phyloP scores from a whole-genome alignment of 31 red algal genomes.

The Odonthalia washingtoniensis region DNA sequence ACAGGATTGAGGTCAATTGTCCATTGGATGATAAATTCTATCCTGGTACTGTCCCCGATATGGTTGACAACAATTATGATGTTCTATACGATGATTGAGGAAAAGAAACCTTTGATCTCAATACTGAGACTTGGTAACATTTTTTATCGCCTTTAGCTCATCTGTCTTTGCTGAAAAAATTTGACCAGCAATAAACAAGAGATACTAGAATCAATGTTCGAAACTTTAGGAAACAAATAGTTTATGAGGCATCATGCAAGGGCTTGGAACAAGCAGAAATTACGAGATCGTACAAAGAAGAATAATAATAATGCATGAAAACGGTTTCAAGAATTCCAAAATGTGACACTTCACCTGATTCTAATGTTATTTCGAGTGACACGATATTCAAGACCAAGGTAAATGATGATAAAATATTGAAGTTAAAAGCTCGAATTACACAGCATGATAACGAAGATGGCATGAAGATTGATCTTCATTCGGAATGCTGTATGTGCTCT shows the following conservation, averaged over 20 bases:
- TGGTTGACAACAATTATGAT: too few relatives aligned
- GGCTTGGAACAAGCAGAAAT: background rate
- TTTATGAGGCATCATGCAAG: background rate
- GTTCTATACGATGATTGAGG: too few relatives aligned
- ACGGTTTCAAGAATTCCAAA: background rate
- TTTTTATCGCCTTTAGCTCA: too few relatives aligned
- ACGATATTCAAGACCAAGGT: slow-evolving; percentile 25
- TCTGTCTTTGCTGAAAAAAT: background rate
- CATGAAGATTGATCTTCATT: background rate
- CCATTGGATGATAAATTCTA: background rate
- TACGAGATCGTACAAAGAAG: background rate
- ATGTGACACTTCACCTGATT: background rate
- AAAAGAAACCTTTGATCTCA: background rate
- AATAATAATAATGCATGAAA: background rate
- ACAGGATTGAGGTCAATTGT: background rate
- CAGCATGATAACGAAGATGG: slow-evolving; percentile 41
- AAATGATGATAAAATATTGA: slow-evolving; percentile 4
- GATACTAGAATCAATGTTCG: background rate
- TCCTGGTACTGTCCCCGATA: too few relatives aligned
- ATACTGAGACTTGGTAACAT: too few relatives aligned
- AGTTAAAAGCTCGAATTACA: background rate
- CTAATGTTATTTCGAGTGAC: slow-evolving; percentile 3
- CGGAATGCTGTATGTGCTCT: background rate
- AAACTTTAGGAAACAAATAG: background rate
- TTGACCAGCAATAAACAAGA: background rate